Conservation (phyloP, 805 yeast species). For the Lipomyces oligophaga region DNA sequence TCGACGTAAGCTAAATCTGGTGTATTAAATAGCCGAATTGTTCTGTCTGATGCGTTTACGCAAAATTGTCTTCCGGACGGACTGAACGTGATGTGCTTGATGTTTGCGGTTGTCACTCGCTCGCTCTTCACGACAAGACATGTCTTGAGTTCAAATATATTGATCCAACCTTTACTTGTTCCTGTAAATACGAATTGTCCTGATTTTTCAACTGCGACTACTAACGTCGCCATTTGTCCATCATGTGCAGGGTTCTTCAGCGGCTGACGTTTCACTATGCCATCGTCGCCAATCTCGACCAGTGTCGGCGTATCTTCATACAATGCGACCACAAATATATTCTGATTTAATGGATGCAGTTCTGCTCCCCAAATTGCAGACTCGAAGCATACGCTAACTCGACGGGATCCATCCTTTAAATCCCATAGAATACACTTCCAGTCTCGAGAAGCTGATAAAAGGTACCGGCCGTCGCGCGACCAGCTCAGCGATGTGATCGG, state of each 20-base stretch:
- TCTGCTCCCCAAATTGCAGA: constrained; percentile 71
- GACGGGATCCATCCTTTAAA: constrained; percentile 44
- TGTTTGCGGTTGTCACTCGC: constrained; percentile 63
- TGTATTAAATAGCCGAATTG: constrained; percentile 34
- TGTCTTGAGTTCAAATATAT: constrained; percentile 39
- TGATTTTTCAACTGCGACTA: constrained; percentile 48
- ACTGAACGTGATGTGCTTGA: constrained; percentile 72
- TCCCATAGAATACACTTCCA: constrained; percentile 86
- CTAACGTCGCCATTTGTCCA: constrained; percentile 35
- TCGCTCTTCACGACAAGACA: constrained; percentile 44
- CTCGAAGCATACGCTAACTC: constrained; percentile 51
- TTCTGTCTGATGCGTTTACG: constrained; percentile 37
- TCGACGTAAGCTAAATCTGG: constrained; percentile 36
- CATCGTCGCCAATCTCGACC: constrained; percentile 41
- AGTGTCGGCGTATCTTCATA: constrained; percentile 58
- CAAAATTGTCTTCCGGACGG: constrained; percentile 46
- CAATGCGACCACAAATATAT: constrained; percentile 57
- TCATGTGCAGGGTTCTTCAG: background rate
- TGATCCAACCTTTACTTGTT: constrained; percentile 74
- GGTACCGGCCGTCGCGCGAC: constrained; percentile 67
- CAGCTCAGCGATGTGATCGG: constrained; percentile 68
- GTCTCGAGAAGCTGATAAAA: constrained; percentile 72
- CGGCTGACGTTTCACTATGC: constrained; percentile 11
- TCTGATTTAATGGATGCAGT: constrained; percentile 39
- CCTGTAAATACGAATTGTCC: constrained; percentile 66